Conservation (phyloP, 805 yeast species). For the Metschnikowia henanensis region DNA sequence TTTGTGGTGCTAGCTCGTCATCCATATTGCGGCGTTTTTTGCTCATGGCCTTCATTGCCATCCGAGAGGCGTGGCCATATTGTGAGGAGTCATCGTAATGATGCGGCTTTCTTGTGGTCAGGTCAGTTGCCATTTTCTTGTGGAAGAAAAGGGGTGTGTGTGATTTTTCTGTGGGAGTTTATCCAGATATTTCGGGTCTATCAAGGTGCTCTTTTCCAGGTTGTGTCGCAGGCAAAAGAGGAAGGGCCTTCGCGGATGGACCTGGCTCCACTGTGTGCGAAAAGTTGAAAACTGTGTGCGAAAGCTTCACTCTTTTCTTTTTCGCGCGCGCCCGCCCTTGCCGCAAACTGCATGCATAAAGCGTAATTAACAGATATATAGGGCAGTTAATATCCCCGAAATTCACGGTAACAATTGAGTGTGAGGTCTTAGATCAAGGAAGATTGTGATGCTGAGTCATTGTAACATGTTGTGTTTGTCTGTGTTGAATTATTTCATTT, state of each 20-base stretch:
- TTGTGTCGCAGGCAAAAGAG: neutral
- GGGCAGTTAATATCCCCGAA: too few species aligned
- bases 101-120: constrained; percentile 5
- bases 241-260: neutral
- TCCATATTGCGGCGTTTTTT: constrained; percentile 9
- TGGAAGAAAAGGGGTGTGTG: neutral
- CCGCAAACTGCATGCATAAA: too few species aligned
- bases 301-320: too few species aligned
- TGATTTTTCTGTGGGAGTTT: neutral
- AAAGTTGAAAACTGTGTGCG: too few species aligned
- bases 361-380: too few species aligned
- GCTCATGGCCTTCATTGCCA: constrained; percentile 5
- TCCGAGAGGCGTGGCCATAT: constrained; percentile 1
- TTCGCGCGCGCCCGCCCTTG: too few species aligned
- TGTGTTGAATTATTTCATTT: too few species aligned
- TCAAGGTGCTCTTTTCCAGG: neutral
- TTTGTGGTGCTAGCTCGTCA: constrained; percentile 4
- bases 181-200: neutral
- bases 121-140: constrained; percentile 8
- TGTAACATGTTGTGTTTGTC: too few species aligned
- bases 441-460: too few species aligned
- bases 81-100: constrained; percentile 4
- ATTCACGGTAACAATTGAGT: too few species aligned
- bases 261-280: constrained; percentile 5
- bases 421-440: too few species aligned